Evolutionary conservation across 2,329 filamentous ascomycete species (phyloP), one percentile per base, ranked within the genome.

Genomic region (Ophiocordyceps robertsii): DNA sequence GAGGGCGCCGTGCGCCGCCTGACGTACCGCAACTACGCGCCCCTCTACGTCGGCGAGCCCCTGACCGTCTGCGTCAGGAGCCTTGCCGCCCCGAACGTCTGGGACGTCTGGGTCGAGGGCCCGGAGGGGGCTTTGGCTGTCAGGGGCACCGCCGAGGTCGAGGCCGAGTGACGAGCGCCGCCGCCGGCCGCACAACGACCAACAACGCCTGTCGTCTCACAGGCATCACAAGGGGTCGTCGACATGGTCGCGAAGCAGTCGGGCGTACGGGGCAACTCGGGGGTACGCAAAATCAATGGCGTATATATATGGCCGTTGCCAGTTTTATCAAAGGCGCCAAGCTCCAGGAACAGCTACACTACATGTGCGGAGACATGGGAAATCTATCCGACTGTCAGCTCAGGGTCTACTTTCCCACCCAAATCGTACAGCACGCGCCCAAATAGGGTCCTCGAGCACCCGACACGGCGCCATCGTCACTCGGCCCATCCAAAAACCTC

Each of bases 401-500:
- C 10, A 33, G n/a, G 4, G 4, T 33, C n/a, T 13, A 33, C 31
- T 33, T 7, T 11, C 12, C 4, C 36, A 27, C 3, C 19, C 30
- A 32, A 33, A 14, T 14, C 19, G 21, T 16, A n/a, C 27, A 7
- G 4, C 14, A 10, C 24, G 11, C 11, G 14, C 13, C 21, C 19
- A 19, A 19, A 38, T 14, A 38, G 19, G 13, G 14, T n/a, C 19
- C 3, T 38, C n/a, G 9, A 3, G 13, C 9, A 7, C 16, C 39
- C 9, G 24, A 27, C 24, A 27, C 24, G 24, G 7, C 6, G 24
- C 9, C 24, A 2, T 6, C 24, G 9, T 38, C 53, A 73, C 44
- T 75, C 72, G 2, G 71, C 72, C 73, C 81, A 92, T 13, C 92
- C 90, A 75, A 96, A 96, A 3, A 95, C 80, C 54, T 94, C 87